Conservation (phyloP, 2,329 filamentous ascomycete species). For the Botrytis fabae region DNA sequence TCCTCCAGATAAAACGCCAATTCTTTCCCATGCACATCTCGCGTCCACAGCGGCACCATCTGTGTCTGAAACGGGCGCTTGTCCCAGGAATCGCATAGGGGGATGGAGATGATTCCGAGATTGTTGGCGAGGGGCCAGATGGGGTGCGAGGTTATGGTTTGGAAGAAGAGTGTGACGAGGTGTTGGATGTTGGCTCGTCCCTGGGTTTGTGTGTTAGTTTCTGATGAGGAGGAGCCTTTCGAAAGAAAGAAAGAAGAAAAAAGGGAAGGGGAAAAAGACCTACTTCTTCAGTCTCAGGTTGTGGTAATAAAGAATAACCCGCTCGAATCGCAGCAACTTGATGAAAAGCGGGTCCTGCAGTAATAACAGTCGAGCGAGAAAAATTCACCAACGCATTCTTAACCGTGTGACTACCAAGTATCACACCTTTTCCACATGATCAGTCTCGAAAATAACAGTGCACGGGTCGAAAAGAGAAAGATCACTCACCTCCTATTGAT, state of each 20-base stretch:
- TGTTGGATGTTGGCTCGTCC: neutral
- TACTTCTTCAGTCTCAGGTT: neutral
- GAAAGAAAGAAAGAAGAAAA: neutral
- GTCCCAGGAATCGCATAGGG: neutral
- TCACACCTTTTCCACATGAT: neutral
- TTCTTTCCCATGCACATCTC: neutral
- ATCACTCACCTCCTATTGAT: neutral
- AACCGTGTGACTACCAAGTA: neutral
- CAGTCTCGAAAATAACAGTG: neutral
- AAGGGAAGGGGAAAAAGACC: neutral
- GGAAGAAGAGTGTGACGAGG: neutral
- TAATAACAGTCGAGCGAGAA: neutral
- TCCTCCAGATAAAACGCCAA: neutral
- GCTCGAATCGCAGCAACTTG: conserved; percentile 2
- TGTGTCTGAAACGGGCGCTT: neutral
- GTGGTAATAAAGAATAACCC: neutral
- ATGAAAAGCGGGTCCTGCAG: neutral
- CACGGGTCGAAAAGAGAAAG: neutral
- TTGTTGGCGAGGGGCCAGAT: neutral
- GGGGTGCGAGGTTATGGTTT: neutral
- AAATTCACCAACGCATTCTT: neutral
- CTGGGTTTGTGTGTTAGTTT: neutral
- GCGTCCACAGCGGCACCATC: neutral
- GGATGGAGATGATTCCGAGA: neutral
- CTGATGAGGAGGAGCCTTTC: too few relatives aligned